phyloP scores from a whole-genome alignment of 2,329 filamentous ascomycete genomes.

The Tothia fuscella region DNA sequence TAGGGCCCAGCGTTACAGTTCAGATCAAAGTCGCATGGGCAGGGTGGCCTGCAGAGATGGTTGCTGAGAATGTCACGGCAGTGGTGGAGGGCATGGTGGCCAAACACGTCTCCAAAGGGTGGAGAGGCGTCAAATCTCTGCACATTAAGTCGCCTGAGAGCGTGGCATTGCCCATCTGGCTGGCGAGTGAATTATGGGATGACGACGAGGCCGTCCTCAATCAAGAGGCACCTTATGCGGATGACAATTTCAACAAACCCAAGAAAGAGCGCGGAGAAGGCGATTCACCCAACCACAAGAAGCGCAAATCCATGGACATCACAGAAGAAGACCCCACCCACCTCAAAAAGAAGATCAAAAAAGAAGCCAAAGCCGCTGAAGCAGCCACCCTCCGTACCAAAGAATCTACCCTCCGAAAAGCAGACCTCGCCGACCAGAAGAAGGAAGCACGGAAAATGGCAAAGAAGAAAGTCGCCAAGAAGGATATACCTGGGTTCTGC shows the following conservation, averaged over 20 bases:
- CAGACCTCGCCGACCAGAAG: background rate
- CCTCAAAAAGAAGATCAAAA: background rate
- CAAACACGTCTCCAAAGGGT: constrained; percentile 72
- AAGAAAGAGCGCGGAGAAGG: constrained; percentile 6
- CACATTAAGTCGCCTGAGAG: constrained; percentile 89
- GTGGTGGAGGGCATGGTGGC: constrained; percentile 41
- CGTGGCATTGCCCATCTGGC: constrained; percentile 83
- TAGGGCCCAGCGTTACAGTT: constrained; percentile 68
- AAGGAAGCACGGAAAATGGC: constrained; percentile 1
- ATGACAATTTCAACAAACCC: constrained; percentile 1
- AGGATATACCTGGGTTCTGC: background rate
- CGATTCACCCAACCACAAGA: background rate
- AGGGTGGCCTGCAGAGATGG: constrained; percentile 59
- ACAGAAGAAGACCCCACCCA: background rate
- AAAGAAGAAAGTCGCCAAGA: background rate
- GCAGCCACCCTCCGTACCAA: background rate
- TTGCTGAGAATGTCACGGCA: constrained; percentile 69
- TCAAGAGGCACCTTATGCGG: constrained; percentile 26
- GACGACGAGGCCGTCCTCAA: constrained; percentile 62
- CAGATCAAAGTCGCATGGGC: constrained; percentile 69
- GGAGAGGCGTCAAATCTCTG: constrained; percentile 72
- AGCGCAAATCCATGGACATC: background rate
- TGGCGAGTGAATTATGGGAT: constrained; percentile 83
- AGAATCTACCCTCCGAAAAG: background rate
- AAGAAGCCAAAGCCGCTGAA: background rate